Evolutionary conservation across 345 rosid genomes (phyloP), one percentile per base, ranked within the genome.

Genomic region (Rubroshorea leprosula): DNA sequence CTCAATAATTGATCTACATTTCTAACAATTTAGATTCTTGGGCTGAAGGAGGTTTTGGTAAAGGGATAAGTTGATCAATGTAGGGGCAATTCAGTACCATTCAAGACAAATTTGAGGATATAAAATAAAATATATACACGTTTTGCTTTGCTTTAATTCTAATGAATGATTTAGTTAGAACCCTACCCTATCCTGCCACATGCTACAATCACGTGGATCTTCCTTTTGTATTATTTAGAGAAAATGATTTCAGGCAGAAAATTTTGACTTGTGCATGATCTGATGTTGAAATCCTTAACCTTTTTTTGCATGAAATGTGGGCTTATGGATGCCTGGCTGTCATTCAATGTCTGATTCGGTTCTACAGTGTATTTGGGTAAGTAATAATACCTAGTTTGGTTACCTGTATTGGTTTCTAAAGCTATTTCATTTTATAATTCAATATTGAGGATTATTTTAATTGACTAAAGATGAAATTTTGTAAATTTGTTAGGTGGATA

Each of bases 301-400:
- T 23, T 65, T 51, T 48, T 64, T 65, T 70, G 72, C 86, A 76
- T 78, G 75, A 48, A 66, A 54, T 35, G 58, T 23, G 74, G 61
- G 57, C 49, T 66, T 10, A 38, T 57, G 58, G 62, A 38, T 52
- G 49, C 60, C 49, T 65, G 56, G 78, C 38, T 70, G 71, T 43
- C 65, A 54, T 60, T 65, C 54, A 51, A 38, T 19, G 41, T 1
- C 8, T 18, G 35, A 49, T 44, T 58, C 54, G 24, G 19, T 20
- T 35, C 83, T 67, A 69, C 89, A 93, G 99, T 93, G 18, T 93
- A 93, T 73, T 76, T 93, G 31, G 98, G 98, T 92, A 74, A 81
- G 88, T 35, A 4, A 35, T 35, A 3, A 14, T 44, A 13, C 14
- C n/a, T n/a, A 44, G 17, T 44, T 44, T 44, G 18, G 47, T 16